A percentile compares a stretch with the other conserved stretches of the same genome.
phyloP scores from a whole-genome alignment of 345 rosid species.

The Anacardium occidentale region DNA sequence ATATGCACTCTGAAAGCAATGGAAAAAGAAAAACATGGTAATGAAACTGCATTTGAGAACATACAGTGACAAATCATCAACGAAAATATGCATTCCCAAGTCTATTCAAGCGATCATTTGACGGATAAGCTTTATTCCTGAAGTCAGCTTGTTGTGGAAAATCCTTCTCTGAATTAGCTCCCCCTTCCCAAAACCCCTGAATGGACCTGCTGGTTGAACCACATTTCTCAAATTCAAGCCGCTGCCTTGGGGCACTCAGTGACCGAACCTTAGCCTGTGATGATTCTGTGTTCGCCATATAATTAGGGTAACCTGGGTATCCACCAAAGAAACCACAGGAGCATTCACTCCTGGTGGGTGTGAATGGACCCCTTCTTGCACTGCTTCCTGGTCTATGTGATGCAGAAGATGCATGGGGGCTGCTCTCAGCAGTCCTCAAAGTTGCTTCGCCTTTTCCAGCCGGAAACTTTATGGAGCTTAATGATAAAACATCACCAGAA shows the following conservation, averaged over 20 bases:
- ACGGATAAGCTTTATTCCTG: conserved; percentile 33
- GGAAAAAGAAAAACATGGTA: background rate
- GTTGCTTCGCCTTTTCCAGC: conserved; percentile 31
- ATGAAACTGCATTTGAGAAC: background rate
- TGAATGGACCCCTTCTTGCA: conserved; percentile 68
- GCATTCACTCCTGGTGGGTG: conserved; percentile 76
- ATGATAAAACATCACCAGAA: conserved; percentile 43
- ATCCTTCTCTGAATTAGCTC: conserved; percentile 41
- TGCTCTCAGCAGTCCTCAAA: conserved; percentile 54
- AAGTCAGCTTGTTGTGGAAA: conserved; percentile 38
- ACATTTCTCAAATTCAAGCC: conserved; percentile 59
- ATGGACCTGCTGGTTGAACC: conserved; percentile 37
- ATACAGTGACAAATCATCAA: conserved; percentile 21
- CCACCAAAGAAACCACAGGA: conserved; percentile 62
- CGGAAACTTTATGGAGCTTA: conserved; percentile 35
- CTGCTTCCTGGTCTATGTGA: conserved; percentile 68
- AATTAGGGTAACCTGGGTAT: conserved; percentile 72
- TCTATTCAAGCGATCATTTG: conserved; percentile 35
- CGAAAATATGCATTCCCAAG: conserved; percentile 32
- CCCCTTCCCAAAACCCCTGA: conserved; percentile 47
- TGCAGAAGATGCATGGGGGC: conserved; percentile 63
- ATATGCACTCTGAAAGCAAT: conserved; percentile 12
- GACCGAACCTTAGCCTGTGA: conserved; percentile 83
- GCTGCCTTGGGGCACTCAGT: conserved; percentile 92
- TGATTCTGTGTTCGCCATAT: conserved; percentile 91